Conservation (phyloP, 176 grass and related monocot genomes). For the Musa acuminata region DNA sequence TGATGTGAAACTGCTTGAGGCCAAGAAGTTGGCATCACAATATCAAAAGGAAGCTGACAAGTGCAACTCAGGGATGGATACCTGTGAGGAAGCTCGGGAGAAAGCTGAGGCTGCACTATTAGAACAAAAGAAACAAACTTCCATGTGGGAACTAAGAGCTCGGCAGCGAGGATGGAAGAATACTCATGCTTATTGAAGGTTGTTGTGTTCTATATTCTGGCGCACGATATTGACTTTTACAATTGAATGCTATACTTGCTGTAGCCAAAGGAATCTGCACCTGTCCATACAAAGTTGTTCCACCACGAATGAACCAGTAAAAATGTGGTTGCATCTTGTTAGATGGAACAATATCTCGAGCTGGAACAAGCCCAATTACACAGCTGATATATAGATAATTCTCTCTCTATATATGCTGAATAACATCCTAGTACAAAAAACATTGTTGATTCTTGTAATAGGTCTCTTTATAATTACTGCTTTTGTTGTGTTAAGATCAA, state of each 20-base stretch:
- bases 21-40: slow-evolving; percentile 85
- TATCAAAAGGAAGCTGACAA: slow-evolving; percentile 99
- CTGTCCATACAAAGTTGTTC: slow-evolving; percentile 1
- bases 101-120: slow-evolving; percentile 48
- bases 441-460: neutral
- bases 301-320: neutral
- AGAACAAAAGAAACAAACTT: slow-evolving; percentile 61
- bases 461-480: neutral
- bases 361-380: neutral
- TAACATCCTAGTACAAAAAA: neutral
- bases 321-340: neutral
- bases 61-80: slow-evolving; percentile 95
- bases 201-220: neutral
- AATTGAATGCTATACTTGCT: neutral
- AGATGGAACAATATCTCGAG: neutral
- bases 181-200: neutral
- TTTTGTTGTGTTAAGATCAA: neutral
- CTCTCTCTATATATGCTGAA: neutral
- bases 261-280: neutral
- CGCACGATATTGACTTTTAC: neutral
- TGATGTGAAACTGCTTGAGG: slow-evolving; percentile 71
- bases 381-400: neutral
- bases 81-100: slow-evolving; percentile 89
- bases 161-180: slow-evolving; percentile 60
- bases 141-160: slow-evolving; percentile 72